Conservation (phyloP, 148 eudicot species). For the Diospyros lotus region DNA sequence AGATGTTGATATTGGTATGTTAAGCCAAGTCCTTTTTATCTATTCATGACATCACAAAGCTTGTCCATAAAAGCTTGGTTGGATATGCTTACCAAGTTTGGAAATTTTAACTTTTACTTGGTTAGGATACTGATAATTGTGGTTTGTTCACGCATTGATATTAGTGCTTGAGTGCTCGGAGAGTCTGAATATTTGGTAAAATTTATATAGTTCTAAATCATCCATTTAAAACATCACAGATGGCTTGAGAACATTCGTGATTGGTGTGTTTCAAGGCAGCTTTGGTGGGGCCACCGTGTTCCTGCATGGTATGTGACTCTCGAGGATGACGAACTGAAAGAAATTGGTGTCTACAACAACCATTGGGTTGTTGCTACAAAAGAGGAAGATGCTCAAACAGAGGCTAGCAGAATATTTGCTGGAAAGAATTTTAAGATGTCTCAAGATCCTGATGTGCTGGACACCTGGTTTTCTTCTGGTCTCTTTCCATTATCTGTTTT, state of each 20-base stretch:
- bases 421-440: slow-evolving; percentile 62
- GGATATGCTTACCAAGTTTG: neutral
- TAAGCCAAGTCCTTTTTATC: neutral
- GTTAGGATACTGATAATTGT: neutral
- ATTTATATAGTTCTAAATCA: slow-evolving; percentile 6
- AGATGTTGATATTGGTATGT: neutral
- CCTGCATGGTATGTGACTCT: slow-evolving; percentile 94
- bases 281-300: slow-evolving; percentile 98
- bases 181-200: neutral
- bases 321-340: slow-evolving; percentile 71
- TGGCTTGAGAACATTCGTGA: slow-evolving; percentile 98
- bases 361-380: slow-evolving; percentile 91
- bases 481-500: slow-evolving; percentile 85
- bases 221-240: slow-evolving; percentile 29
- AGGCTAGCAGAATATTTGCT: slow-evolving; percentile 48
- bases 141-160: neutral
- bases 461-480: slow-evolving; percentile 97
- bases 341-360: slow-evolving; percentile 68
- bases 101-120: neutral
- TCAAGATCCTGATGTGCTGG: slow-evolving; percentile 94
- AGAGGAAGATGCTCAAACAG: slow-evolving; percentile 65
- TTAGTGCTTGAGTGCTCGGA: neutral
- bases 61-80: neutral
- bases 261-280: slow-evolving; percentile 97
- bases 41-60: neutral